phyloP scores from a whole-genome alignment of 1,284 basidiomycete species.

The Fistulinella cinereoalba region DNA sequence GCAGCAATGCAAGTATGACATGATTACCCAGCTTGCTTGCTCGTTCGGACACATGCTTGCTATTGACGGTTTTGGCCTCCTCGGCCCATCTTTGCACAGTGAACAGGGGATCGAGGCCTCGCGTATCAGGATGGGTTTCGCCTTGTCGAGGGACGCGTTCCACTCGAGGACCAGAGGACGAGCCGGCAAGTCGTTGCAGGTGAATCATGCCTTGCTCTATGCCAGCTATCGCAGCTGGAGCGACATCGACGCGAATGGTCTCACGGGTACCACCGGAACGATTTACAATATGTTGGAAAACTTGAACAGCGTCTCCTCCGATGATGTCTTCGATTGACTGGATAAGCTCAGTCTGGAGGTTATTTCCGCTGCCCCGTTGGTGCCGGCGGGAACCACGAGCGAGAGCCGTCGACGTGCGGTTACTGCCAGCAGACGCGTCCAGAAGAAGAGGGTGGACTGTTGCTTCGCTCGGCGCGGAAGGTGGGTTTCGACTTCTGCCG shows the following conservation, averaged over 20 bases:
- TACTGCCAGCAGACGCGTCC: slow-evolving; percentile 51
- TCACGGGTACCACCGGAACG: slow-evolving; percentile 54
- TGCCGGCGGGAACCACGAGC: slow-evolving; percentile 54
- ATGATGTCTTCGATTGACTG: slow-evolving; percentile 83
- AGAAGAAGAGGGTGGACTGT: slow-evolving; percentile 82
- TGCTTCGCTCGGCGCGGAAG: slow-evolving; percentile 54
- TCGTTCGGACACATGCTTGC: slow-evolving; percentile 67
- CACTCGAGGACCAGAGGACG: slow-evolving; percentile 55
- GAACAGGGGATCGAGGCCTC: slow-evolving; percentile 71
- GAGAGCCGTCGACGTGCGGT: slow-evolving; percentile 45
- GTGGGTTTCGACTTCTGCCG: slow-evolving; percentile 53
- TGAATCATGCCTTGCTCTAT: slow-evolving; percentile 52
- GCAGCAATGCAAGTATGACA: slow-evolving; percentile 76
- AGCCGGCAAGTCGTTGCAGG: slow-evolving; percentile 44
- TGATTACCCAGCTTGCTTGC: slow-evolving; percentile 71
- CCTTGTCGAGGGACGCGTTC: slow-evolving; percentile 53
- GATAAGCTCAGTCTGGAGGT: slow-evolving; percentile 57
- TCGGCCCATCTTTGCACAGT: slow-evolving; percentile 92
- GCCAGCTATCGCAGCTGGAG: slow-evolving; percentile 57
- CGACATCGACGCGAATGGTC: slow-evolving; percentile 72
- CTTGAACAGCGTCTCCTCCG: slow-evolving; percentile 76
- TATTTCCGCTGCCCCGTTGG: slow-evolving; percentile 51
- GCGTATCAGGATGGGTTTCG: slow-evolving; percentile 48
- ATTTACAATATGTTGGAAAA: slow-evolving; percentile 78
- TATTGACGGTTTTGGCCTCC: slow-evolving; percentile 80